Evolutionary conservation across 495 filamentous ascomycete genomes (phyloP).

Genomic region (Penicillium coffeae): DNA sequence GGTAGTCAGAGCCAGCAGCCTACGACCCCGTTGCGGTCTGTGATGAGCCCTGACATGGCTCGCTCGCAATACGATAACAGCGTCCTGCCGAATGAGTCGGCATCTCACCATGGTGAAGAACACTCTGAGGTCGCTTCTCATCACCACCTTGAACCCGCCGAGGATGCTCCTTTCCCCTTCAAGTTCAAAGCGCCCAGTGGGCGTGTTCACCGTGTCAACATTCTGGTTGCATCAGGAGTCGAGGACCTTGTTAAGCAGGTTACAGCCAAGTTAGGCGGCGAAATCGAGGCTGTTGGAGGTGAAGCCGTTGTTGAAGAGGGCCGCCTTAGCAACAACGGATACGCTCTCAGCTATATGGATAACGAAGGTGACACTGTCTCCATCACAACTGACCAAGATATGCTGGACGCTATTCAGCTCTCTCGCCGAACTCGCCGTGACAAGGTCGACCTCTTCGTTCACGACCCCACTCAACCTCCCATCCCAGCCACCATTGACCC

Average conservation of each 20-base stretch:
- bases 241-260: constrained; percentile 76
- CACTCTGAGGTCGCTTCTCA: constrained; percentile 59
- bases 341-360: constrained; percentile 93
- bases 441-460: constrained; percentile 96
- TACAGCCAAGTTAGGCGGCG: constrained; percentile 78
- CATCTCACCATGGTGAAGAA: constrained; percentile 84
- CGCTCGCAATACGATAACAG: constrained; percentile 68
- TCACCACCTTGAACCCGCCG: constrained; percentile 42
- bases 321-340: constrained; percentile 73
- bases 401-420: constrained; percentile 83
- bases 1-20: constrained; percentile 70
- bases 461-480: constrained; percentile 84
- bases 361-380: constrained; percentile 97
- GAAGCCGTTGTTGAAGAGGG: constrained; percentile 70
- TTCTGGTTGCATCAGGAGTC: constrained; percentile 75
- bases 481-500: constrained; percentile 65
- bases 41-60: constrained; percentile 72
- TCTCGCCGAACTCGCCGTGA: constrained; percentile 72
- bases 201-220: constrained; percentile 87
- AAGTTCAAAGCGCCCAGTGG: constrained; percentile 99
- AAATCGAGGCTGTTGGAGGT: constrained; percentile 83
- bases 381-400: constrained; percentile 92
- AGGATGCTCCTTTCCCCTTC: constrained; percentile 85
- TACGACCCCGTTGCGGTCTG: constrained; percentile 57
- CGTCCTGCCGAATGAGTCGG: constrained; percentile 88